Evolutionary conservation across 495 filamentous ascomycete genomes (phyloP).

Genomic region (Tuber microsphaerosporum): DNA sequence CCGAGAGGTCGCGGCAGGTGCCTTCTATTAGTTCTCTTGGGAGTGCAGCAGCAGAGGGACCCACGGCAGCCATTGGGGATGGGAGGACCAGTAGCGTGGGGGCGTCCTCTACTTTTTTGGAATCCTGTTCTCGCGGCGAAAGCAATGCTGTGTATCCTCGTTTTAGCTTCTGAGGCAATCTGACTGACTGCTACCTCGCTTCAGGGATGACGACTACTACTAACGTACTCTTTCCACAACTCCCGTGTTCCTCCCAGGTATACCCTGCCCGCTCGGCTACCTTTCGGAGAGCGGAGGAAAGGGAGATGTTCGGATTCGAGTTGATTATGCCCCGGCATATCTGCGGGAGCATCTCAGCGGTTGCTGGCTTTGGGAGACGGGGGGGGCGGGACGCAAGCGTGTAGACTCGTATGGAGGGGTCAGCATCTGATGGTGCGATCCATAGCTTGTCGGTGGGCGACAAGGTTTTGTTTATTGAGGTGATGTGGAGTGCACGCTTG

Average conservation of each 20-base stretch:
- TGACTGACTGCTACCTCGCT: not conserved
- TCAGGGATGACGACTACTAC: not conserved
- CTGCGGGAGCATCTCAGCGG: not conserved
- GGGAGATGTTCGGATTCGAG: not conserved
- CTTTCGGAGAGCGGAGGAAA: not conserved
- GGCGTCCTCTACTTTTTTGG: not conserved
- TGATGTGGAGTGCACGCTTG: not conserved
- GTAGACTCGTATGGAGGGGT: not conserved
- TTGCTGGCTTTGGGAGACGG: not conserved
- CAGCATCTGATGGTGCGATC: not conserved
- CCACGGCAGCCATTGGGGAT: not conserved
- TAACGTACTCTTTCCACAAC: not conserved
- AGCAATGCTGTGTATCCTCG: not conserved
- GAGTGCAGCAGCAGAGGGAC: not conserved
- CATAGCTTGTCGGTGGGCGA: not conserved
- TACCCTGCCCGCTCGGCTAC: not conserved
- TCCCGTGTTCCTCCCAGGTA: not conserved
- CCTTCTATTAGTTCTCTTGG: not conserved
- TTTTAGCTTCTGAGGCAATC: not conserved
- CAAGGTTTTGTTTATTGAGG: not conserved
- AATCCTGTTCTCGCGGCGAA: not conserved
- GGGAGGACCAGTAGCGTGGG: not conserved
- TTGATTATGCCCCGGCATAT: slow-evolving; percentile 3
- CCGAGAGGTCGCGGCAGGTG: not conserved
- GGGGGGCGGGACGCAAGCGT: not conserved